phyloP scores from a whole-genome alignment of 345 rosid species.

The Gynandropsis gynandra region DNA sequence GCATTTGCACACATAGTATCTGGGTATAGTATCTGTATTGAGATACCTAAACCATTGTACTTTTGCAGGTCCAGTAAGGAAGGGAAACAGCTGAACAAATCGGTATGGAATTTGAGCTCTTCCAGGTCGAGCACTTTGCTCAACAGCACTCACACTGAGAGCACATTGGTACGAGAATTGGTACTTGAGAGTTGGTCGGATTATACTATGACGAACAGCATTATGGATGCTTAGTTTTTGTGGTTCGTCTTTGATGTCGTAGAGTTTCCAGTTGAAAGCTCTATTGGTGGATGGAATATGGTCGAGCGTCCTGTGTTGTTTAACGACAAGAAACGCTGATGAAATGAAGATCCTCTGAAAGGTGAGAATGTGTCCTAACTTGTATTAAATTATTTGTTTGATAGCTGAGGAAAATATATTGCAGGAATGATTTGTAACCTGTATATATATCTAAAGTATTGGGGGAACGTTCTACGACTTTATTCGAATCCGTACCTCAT shows the following conservation, averaged over 20 bases:
- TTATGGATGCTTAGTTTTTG: too few species aligned
- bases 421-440: too few species aligned
- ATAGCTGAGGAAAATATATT: too few species aligned
- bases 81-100: slow-evolving; percentile 64
- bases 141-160: slow-evolving; percentile 54
- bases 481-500: too few species aligned
- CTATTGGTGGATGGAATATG: slow-evolving; percentile 80
- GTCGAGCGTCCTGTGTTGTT: slow-evolving; percentile 73
- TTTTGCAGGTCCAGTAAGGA: slow-evolving; percentile 68
- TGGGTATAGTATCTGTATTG: not conserved
- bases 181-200: not conserved
- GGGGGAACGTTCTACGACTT: too few species aligned
- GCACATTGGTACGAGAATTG: slow-evolving; percentile 40
- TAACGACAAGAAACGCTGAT: too few species aligned
- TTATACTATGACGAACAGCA: too few species aligned
- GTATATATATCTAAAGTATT: too few species aligned
- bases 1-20: not conserved
- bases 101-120: slow-evolving; percentile 72
- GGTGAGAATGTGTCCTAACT: too few species aligned
- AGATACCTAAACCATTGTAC: slow-evolving; percentile 4
- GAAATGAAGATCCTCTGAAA: too few species aligned
- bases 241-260: too few species aligned
- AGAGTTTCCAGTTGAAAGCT: slow-evolving; percentile 49
- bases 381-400: slow-evolving; percentile 1
- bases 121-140: slow-evolving; percentile 53